Evolutionary conservation across 768 basidiomycete species (phyloP).

Genomic region (Strobilomyces echinocephalus): DNA sequence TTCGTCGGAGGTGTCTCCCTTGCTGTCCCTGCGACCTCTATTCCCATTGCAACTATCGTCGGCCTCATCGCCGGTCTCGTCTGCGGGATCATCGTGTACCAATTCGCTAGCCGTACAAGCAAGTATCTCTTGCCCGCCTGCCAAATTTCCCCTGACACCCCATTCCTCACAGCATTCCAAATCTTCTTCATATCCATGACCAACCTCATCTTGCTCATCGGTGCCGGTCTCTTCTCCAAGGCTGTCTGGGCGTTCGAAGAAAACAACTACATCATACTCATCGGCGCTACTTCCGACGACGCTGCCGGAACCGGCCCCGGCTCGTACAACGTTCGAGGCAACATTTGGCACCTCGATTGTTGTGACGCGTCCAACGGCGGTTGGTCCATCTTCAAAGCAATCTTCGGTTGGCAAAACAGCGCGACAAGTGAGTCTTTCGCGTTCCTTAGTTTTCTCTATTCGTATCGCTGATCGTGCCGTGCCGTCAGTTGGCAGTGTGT

Average conservation of each 20-base stretch:
- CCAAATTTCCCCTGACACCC: not conserved
- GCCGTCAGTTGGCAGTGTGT: slow-evolving; percentile 60
- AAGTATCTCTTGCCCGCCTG: slow-evolving; percentile 19
- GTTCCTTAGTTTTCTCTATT: not conserved
- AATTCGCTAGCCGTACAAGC: slow-evolving; percentile 73
- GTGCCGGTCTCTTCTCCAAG: slow-evolving; percentile 87
- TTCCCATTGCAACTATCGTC: slow-evolving; percentile 86
- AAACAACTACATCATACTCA: slow-evolving; percentile 59
- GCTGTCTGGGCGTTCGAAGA: slow-evolving; percentile 68
- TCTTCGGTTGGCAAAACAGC: slow-evolving; percentile 87
- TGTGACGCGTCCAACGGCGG: slow-evolving; percentile 63
- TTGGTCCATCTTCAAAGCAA: slow-evolving; percentile 80
- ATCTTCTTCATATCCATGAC: slow-evolving; percentile 92
- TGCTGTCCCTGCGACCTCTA: slow-evolving; percentile 72
- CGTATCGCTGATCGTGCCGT: not conserved
- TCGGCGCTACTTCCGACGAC: slow-evolving; percentile 74
- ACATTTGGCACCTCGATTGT: slow-evolving; percentile 85
- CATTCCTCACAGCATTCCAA: slow-evolving; percentile 49
- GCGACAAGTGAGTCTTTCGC: slow-evolving; percentile 49
- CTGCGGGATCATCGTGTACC: slow-evolving; percentile 74
- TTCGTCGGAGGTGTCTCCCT: slow-evolving; percentile 94
- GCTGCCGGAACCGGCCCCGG: slow-evolving; percentile 73
- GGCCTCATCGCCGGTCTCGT: slow-evolving; percentile 75
- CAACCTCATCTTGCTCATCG: slow-evolving; percentile 87
- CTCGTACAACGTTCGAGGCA: slow-evolving; percentile 73